Percentiles rank a stretch among this genome's conserved stretches.
Evolutionary conservation across 495 filamentous ascomycete genomes (phyloP).

Genomic region (Filosporella fistucella): DNA sequence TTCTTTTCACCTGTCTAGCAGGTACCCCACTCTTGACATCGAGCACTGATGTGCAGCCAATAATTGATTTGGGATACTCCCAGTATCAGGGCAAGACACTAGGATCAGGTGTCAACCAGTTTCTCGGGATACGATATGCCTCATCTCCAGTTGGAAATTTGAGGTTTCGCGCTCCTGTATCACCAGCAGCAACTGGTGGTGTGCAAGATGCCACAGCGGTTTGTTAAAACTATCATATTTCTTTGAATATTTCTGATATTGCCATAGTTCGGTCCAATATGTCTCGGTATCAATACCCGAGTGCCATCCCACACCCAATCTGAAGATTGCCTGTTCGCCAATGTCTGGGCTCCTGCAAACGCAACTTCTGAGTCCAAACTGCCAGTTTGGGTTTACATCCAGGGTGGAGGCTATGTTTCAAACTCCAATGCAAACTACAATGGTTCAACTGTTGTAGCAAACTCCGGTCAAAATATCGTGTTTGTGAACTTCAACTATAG

Average conservation of each 20-base stretch:
- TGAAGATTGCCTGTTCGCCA: conserved; percentile 72
- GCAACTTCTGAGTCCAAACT: conserved; percentile 27
- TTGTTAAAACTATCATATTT: no score
- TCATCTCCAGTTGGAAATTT: conserved; percentile 48
- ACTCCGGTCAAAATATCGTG: conserved; percentile 54
- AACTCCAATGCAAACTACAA: conserved; percentile 66
- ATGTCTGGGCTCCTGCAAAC: conserved; percentile 59
- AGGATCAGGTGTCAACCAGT: conserved; percentile 25
- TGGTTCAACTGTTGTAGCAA: conserved; percentile 55
- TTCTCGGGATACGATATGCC: conserved; percentile 51
- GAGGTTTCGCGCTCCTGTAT: conserved; percentile 42
- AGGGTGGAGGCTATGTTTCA: conserved; percentile 68
- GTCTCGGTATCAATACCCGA: conserved; percentile 10
- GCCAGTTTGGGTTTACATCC: conserved; percentile 72
- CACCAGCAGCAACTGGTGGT: conserved; percentile 1
- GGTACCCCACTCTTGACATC: no score
- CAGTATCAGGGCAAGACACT: conserved; percentile 31
- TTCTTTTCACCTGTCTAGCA: no score
- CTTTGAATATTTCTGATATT: background rate
- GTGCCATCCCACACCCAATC: conserved; percentile 31
- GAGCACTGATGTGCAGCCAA: no score
- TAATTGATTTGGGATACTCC: conserved; percentile 38
- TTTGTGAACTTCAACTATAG: conserved; percentile 74
- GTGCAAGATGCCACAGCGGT: conserved; percentile 15
- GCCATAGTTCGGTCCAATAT: conserved; percentile 15